Base-by-base conservation (phyloP, 352 stramenopile species). In the Globisporangium perplexum region DNA sequence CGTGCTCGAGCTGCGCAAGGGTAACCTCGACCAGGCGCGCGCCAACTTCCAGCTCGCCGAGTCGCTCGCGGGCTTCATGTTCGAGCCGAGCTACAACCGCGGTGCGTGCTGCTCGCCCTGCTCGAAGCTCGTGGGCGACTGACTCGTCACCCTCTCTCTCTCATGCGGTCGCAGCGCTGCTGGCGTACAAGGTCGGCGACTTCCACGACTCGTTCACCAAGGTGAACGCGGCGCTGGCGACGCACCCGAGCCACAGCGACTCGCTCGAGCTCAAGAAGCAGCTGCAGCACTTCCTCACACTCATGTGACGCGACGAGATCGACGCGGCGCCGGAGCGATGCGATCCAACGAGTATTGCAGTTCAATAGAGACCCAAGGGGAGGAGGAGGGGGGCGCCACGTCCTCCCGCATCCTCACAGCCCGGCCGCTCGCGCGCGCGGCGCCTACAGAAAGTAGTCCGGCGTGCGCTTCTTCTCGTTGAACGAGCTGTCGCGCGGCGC, bases 31-130 rank as follows among this genome's bases (percentile, higher is more conserved):
- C 50, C 80, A 94, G 39, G 89, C 88, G 3, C 74, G 83, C 35
- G 69, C 83, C 31, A 84, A 91, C 69, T 94, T 97, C 50, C 70
- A 86, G 63, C 71, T 83, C 30, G 81, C 86, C 36, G 75, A 93
- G 55, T 74, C 72, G 11, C 69, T 95, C 6, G 83, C 83, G 17
- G 82, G 88, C 30, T 94, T 93, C 57, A 86, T 96, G 65, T 97
- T 96, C 53, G 89, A 97, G 62, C 85, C 90, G 11, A 90, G 82
- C 62, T 97, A 96, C 66, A 97, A 98, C 55, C 73, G 80, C 63
- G 81, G 77, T 89, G 58, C 15, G 62, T 59, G 10, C 3, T n/a
- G n/a, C n/a, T n/a, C n/a, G n/a, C n/a, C n/a, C n/a, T n/a, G n/a
- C n/a, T n/a, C n/a, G n/a, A n/a, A n/a, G n/a, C n/a, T n/a, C n/a